phyloP scores from a whole-genome alignment of 495 filamentous ascomycete genomes.

The Amniculicola lignicola region DNA sequence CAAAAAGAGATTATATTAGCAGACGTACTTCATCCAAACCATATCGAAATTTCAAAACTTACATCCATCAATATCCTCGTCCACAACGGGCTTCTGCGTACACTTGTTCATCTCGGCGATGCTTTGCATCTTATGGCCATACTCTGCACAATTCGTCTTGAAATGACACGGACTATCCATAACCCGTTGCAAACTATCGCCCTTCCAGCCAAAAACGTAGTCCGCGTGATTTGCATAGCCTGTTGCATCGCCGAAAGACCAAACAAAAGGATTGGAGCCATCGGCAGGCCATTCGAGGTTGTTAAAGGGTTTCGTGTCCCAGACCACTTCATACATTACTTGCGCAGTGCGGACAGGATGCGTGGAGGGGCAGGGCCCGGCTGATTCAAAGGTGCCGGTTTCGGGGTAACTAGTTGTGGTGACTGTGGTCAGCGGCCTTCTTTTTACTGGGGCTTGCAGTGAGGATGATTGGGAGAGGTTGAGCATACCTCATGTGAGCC shows the following conservation, averaged over 20 bases:
- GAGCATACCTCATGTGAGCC: conserved; percentile 40
- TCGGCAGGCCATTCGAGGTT: conserved; percentile 26
- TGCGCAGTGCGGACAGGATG: conserved; percentile 31
- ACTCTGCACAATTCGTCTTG: conserved; percentile 40
- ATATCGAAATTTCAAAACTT: conserved; percentile 33
- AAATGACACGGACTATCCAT: conserved; percentile 47
- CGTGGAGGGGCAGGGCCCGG: conserved; percentile 23
- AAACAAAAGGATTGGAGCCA: conserved; percentile 27
- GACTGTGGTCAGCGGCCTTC: background rate
- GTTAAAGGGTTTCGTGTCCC: conserved; percentile 28
- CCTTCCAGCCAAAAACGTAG: conserved; percentile 32
- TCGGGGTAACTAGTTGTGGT: conserved; percentile 13
- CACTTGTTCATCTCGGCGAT: conserved; percentile 49
- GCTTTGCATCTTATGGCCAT: conserved; percentile 45
- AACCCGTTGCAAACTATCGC: conserved; percentile 21
- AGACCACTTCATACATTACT: conserved; percentile 29
- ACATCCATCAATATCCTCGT: conserved; percentile 51
- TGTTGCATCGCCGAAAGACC: conserved; percentile 28
- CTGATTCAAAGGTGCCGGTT: conserved; percentile 24
- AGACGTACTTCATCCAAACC: background rate
- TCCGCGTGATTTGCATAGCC: conserved; percentile 47
- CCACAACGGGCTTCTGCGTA: conserved; percentile 44
- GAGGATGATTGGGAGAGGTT: background rate
- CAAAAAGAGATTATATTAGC: background rate
- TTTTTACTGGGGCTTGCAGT: background rate